These are phyloP conservation scores for Linnemannia elongata DNA, from an alignment of 192 early-diverging fungal genomes.

Conservation along the genomic window DNA sequence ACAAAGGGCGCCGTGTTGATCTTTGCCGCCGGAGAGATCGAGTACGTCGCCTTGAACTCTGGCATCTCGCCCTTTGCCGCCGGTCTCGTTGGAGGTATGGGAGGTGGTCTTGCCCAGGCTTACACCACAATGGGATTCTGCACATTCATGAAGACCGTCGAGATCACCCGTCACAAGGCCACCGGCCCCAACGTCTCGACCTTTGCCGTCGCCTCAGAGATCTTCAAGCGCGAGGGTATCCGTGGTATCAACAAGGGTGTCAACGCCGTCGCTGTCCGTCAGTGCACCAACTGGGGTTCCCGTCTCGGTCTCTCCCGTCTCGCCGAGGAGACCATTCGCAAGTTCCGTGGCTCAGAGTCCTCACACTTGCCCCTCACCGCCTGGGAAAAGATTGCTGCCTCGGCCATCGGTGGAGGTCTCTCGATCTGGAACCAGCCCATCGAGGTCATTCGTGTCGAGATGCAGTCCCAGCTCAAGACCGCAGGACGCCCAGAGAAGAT, in stretches of 20 bases:
- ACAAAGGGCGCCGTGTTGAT: slow-evolving; percentile 75
- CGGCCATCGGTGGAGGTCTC: slow-evolving; percentile 89
- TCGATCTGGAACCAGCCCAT: slow-evolving; percentile 99
- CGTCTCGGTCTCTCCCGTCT: slow-evolving; percentile 89
- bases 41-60: slow-evolving; percentile 63
- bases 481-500: slow-evolving; percentile 92
- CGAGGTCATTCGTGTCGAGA: slow-evolving; percentile 98
- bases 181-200: slow-evolving; percentile 78
- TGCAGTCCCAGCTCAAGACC: slow-evolving; percentile 95
- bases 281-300: slow-evolving; percentile 99
- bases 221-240: slow-evolving; percentile 94
- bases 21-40: slow-evolving; percentile 74
- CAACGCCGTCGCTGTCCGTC: slow-evolving; percentile 96
- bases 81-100: slow-evolving; percentile 95
- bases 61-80: slow-evolving; percentile 73
- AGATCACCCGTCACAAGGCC: slow-evolving; percentile 96
- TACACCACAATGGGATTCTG: slow-evolving; percentile 99
- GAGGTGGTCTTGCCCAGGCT: slow-evolving; percentile 94
- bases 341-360: slow-evolving; percentile 61
- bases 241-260: slow-evolving; percentile 98
- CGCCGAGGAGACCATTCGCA: slow-evolving; percentile 78
- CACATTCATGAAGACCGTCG: slow-evolving; percentile 99
- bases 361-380: slow-evolving; percentile 58
- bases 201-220: slow-evolving; percentile 87
- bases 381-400: slow-evolving; percentile 80